A percentile compares a stretch with the other conserved stretches of the same genome.
These are phyloP conservation scores for Pyrenula massariospora DNA, from an alignment of 495 filamentous ascomycete genomes.

Conservation along the genomic window DNA sequence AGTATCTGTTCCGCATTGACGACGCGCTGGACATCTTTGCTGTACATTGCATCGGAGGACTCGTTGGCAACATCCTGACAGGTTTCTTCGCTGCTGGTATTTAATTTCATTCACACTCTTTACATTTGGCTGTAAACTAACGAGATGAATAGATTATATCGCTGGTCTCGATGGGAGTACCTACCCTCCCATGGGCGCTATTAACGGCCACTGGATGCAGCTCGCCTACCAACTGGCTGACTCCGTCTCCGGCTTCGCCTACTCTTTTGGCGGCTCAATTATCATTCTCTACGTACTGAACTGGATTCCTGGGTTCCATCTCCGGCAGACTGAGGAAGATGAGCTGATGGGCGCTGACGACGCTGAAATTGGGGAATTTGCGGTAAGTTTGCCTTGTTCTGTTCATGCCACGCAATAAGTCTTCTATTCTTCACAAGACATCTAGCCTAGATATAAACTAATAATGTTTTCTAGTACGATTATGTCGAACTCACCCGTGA, in stretches of 20 bases:
- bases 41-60: constrained; percentile 76
- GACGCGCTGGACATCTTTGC: constrained; percentile 93
- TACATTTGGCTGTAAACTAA: constrained; percentile 4
- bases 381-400: constrained; percentile 32
- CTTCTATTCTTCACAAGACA: not conserved
- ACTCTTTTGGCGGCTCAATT: constrained; percentile 79
- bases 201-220: constrained; percentile 86
- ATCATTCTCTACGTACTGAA: constrained; percentile 84
- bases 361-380: constrained; percentile 93
- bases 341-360: constrained; percentile 92
- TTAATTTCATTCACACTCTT: not conserved
- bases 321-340: constrained; percentile 72
- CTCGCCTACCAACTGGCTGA: constrained; percentile 82
- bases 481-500: constrained; percentile 90
- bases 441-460: too few species aligned
- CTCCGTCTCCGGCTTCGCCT: constrained; percentile 68
- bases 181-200: constrained; percentile 71
- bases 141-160: constrained; percentile 49
- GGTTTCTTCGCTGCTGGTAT: constrained; percentile 77
- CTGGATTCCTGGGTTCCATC: constrained; percentile 68
- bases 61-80: constrained; percentile 83
- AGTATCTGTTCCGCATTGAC: constrained; percentile 77
- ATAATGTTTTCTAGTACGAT: constrained; percentile 63
- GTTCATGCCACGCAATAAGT: too few species aligned
- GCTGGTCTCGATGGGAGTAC: constrained; percentile 72